Evolutionary conservation across 768 basidiomycete genomes (phyloP).

Genomic region (Gloeophyllum trabeum): DNA sequence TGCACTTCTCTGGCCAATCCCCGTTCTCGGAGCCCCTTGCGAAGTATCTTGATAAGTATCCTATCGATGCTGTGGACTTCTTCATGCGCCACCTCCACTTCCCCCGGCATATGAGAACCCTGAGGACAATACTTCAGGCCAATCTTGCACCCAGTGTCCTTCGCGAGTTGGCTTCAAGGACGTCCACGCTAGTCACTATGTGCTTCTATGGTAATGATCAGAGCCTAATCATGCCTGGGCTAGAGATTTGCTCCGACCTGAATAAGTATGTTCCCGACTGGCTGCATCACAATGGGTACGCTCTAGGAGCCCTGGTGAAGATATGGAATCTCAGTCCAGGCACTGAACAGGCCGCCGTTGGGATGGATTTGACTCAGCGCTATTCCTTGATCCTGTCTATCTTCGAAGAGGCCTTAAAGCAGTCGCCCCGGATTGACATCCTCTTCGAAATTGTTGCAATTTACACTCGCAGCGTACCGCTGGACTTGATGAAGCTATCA

Average conservation of each 20-base stretch:
- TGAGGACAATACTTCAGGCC: constrained; percentile 75
- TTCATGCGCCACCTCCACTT: constrained; percentile 73
- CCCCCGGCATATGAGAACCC: constrained; percentile 70
- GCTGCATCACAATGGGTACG: constrained; percentile 56
- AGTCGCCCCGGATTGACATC: constrained; percentile 73
- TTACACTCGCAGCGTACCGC: constrained; percentile 68
- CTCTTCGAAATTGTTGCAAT: constrained; percentile 80
- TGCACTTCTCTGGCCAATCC: constrained; percentile 82
- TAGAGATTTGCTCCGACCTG: constrained; percentile 72
- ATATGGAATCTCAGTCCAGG: constrained; percentile 43
- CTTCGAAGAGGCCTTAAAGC: constrained; percentile 62
- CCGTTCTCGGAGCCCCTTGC: constrained; percentile 92
- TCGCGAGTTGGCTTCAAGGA: constrained; percentile 53
- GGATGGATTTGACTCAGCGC: constrained; percentile 42
- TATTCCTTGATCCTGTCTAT: constrained; percentile 63
- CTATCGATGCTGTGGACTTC: constrained; percentile 74
- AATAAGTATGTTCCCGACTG: constrained; percentile 54
- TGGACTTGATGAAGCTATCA: constrained; percentile 69
- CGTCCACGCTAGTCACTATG: constrained; percentile 36
- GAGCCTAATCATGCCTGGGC: constrained; percentile 49
- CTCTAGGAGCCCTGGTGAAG: constrained; percentile 59
- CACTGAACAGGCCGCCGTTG: constrained; percentile 29
- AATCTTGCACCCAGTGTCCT: constrained; percentile 67
- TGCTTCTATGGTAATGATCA: constrained; percentile 41
- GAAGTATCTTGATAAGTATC: constrained; percentile 86